Base-by-base conservation (phyloP, 2,329 filamentous ascomycete genomes). In the Blastomyces emzantsi region DNA sequence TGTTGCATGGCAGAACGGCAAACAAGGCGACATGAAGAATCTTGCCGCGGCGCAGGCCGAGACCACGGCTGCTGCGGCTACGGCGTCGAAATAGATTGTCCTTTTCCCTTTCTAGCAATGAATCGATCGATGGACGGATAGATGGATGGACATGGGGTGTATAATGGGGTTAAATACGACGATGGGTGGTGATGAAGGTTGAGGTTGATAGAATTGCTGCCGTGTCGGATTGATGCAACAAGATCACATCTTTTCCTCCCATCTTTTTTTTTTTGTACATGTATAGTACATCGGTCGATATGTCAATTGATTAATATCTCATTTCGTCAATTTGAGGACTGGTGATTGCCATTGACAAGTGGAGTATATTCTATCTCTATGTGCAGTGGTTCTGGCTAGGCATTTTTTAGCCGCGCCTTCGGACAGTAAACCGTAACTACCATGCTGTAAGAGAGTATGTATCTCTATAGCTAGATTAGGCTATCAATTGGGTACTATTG, bases 1-100 rank as follows among this genome's bases (percentile, higher is more conserved):
- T 73, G 72, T 75, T 72, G 7, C 66, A 78, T 79, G 39, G 39
- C 39, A 97, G 94, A 91, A 92, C 81, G 94, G 94, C 83, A 97
- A 96, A 87, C 90, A 95, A 82, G 89, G 91, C 77, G 93, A 97
- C 58, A 70, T 82, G 74, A 90, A 90, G 85, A 86, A 83, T 76
- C 81, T 97, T 70, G 85, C 78, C 65, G 73, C 78, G 64, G 83
- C 81, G 66, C 84, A 85, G 73, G 75, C 60, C 65, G 76, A 76
- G 62, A 80, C 79, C 36, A 73, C 79, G 71, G 72, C 74, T 66
- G 75, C 79, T 62, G 69, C 33, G 33, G 33, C 77, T 59, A 70
- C 76, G 65, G 74, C 75, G 66, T 72, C 72, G 68, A 79, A 80
- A 73, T 78, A 77, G 70, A 73, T 65, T 66, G 64, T 62, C 62